Conservation (phyloP, 139 green algal species). For the Klebsormidium nitens region DNA sequence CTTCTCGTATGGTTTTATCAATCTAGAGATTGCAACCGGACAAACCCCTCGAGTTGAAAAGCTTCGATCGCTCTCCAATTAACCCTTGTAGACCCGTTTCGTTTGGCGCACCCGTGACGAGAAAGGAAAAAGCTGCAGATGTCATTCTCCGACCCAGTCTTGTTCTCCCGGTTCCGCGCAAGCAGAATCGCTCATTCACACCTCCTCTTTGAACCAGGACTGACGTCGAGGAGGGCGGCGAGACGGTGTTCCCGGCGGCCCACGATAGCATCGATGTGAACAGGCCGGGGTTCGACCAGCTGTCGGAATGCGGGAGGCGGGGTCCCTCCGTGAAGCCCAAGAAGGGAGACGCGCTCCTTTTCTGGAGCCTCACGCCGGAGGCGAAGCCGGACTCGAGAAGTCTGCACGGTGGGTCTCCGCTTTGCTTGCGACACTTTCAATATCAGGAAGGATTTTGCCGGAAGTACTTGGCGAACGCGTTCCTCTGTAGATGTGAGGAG, state of each 20-base stretch:
- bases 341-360: constrained; percentile 50
- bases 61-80: no score
- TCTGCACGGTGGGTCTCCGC: constrained; percentile 14
- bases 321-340: constrained; percentile 35
- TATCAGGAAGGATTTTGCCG: background rate
- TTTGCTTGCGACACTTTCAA: no score
- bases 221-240: constrained; percentile 69
- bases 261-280: background rate
- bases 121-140: no score
- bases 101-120: no score
- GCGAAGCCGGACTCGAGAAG: constrained; percentile 49
- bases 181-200: no score
- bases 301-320: constrained; percentile 21
- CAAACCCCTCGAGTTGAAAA: no score
- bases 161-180: no score
- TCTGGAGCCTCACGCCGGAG: constrained; percentile 60
- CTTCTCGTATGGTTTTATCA: no score
- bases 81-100: no score
- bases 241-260: constrained; percentile 55
- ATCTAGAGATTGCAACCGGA: no score
- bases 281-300: constrained; percentile 1
- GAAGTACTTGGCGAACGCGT: background rate
- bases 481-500: constrained; percentile 4
- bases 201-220: no score
- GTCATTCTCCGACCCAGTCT: no score